phyloP scores from a whole-genome alignment of 768 basidiomycete species.

The Mycena rebaudengoi region DNA sequence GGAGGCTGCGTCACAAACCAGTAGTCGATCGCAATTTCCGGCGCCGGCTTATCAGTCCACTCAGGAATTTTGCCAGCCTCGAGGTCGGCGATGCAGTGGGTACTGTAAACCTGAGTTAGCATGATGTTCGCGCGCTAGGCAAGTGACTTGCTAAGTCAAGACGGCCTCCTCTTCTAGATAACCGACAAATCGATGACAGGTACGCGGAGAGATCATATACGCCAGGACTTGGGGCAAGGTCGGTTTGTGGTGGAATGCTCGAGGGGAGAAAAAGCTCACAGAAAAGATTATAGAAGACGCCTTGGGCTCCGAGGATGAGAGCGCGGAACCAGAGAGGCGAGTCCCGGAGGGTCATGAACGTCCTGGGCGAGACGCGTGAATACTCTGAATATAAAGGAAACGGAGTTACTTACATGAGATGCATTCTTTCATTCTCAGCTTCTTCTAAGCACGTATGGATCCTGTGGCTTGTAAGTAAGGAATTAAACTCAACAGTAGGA shows the following conservation, averaged over 20 bases:
- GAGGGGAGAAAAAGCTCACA: constrained; percentile 53
- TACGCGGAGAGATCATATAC: constrained; percentile 78
- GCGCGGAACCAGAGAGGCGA: constrained; percentile 85
- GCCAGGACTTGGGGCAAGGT: constrained; percentile 63
- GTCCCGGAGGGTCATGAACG: constrained; percentile 91
- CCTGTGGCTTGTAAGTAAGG: constrained; percentile 61
- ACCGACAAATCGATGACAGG: constrained; percentile 92
- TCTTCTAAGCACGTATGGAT: constrained; percentile 94
- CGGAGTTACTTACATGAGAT: constrained; percentile 71
- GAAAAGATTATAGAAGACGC: constrained; percentile 90
- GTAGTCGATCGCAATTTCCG: constrained; percentile 93
- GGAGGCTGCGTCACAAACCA: constrained; percentile 49
- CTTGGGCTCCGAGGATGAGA: constrained; percentile 89
- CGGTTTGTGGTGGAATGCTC: constrained; percentile 3
- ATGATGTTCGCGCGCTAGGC: constrained; percentile 14
- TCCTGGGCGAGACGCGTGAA: constrained; percentile 62
- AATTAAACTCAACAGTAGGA: background rate
- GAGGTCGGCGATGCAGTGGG: constrained; percentile 84
- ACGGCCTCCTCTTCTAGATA: constrained; percentile 96
- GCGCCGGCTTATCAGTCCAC: constrained; percentile 81
- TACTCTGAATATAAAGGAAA: background rate
- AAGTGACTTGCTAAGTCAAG: constrained; percentile 76
- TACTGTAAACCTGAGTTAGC: constrained; percentile 50
- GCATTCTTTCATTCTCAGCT: constrained; percentile 98
- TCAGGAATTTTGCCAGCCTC: constrained; percentile 83